Evolutionary conservation across 176 grass and related monocot species (phyloP), one percentile per base, ranked within the genome.

Genomic region (Eragrostis curvula): DNA sequence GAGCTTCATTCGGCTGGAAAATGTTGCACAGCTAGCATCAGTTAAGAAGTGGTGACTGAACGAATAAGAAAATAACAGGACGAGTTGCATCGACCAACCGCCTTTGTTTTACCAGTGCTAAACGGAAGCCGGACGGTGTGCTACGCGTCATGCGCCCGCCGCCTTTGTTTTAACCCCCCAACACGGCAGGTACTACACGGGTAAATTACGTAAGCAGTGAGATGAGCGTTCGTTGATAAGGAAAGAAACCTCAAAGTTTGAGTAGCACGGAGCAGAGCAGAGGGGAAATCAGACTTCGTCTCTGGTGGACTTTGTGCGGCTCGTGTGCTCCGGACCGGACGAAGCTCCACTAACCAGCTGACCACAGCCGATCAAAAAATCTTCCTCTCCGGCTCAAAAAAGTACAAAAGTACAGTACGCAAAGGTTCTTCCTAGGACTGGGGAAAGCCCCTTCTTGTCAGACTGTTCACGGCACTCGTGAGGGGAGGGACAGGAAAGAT

Each of bases 171-270:
- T n/a, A n/a, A 25, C 13, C 58, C 58, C 23, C 61, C 8, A 65
- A 36, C 62, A 36, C 16, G 8, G 25, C 60, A 32, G 13, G 56
- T 12, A n/a, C 6, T 20, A n/a, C 13, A 72, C 16, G 12, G 2
- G 9, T 27, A 20, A 66, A 50, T 86, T 86, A 74, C 88, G 83
- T 90, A 67, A 90, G 83, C 88, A 61, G 73, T 86, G 83, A 36
- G 32, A 90, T 73, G 88, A 49, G 13, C 29, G 27, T 2, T 2
- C 24, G 18, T n/a, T n/a, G n/a, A n/a, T n/a, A 28, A 20, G 5
- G 14, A 40, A 55, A 71, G 43, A 68, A 20, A 4, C 47, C 73
- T 51, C 58, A 28, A 15, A 56, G 16, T 64, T 62, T 80, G 11
- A 6, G 82, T 5, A 25, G 46, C 9, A 36, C 61, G 17, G 28